Evolutionary conservation across 495 filamentous ascomycete genomes (phyloP).

Genomic region (Platismatia glauca): DNA sequence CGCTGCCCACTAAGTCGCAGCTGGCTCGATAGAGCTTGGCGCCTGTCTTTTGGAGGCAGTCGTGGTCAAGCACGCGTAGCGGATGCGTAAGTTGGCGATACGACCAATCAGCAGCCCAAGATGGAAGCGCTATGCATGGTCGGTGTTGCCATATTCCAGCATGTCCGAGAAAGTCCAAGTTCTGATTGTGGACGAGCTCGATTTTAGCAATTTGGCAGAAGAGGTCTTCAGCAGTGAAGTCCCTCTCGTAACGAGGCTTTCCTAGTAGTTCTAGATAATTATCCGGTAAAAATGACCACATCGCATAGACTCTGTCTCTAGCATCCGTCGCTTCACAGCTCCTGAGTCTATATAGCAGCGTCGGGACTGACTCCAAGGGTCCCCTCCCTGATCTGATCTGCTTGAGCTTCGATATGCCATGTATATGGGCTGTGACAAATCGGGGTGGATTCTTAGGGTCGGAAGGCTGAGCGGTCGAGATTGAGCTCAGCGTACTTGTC

Average conservation of each 20-base stretch:
- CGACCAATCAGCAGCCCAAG: constrained; percentile 1
- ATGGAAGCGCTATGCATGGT: neutral
- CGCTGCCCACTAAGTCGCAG: too few relatives aligned
- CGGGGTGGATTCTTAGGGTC: neutral
- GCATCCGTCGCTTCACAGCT: constrained; percentile 7
- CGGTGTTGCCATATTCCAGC: neutral
- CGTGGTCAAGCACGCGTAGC: neutral
- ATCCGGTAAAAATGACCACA: neutral
- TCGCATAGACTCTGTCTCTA: neutral
- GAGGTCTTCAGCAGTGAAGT: neutral
- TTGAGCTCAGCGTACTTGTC: neutral
- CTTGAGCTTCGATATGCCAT: neutral
- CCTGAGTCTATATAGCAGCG: neutral
- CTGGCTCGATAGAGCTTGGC: neutral
- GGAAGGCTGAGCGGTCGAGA: constrained; percentile 1
- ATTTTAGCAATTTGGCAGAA: neutral
- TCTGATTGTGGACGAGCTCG: neutral
- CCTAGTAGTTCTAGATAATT: neutral
- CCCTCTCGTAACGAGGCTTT: neutral
- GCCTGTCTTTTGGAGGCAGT: neutral
- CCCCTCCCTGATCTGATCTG: neutral
- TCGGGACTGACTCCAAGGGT: neutral
- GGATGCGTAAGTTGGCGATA: neutral
- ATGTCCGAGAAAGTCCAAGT: neutral
- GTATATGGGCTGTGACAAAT: constrained; percentile 4